A percentile compares a stretch with the other conserved stretches of the same genome.
Conservation (phyloP, 352 stramenopile genomes). For the Phytopythium delawarense region DNA sequence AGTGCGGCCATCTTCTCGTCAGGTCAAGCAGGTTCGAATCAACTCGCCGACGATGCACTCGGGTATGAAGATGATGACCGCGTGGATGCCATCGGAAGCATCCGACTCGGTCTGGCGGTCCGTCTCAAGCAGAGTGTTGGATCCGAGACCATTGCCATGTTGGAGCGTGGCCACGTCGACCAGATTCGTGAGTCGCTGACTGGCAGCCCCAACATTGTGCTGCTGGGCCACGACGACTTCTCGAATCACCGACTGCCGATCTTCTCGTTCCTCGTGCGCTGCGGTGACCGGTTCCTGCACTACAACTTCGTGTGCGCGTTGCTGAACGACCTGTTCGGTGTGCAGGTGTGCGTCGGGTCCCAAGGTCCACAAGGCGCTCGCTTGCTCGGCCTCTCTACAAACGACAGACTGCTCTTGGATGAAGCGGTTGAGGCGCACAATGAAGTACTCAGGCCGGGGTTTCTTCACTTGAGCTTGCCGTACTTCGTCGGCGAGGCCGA, state of each 20-base stretch:
- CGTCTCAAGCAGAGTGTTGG: constrained; percentile 22
- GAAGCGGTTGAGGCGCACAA: constrained; percentile 84
- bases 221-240: constrained; percentile 73
- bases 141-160: constrained; percentile 33
- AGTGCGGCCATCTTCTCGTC: constrained; percentile 57
- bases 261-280: constrained; percentile 94
- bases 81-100: constrained; percentile 74
- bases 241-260: constrained; percentile 78
- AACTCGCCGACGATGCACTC: constrained; percentile 67
- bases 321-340: constrained; percentile 97
- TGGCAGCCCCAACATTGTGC: constrained; percentile 62
- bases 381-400: constrained; percentile 87
- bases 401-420: constrained; percentile 68
- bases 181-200: constrained; percentile 35
- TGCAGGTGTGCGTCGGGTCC: constrained; percentile 51
- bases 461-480: constrained; percentile 92
- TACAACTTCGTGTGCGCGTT: constrained; percentile 98
- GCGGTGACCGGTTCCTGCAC: constrained; percentile 90
- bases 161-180: constrained; percentile 36
- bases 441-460: constrained; percentile 93
- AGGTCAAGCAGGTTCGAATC: constrained; percentile 41
- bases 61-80: constrained; percentile 94
- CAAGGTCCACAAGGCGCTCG: constrained; percentile 89
- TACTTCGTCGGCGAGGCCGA: constrained; percentile 81
- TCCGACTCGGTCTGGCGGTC: neutral